A percentile compares a stretch with the other conserved stretches of the same genome.
These are phyloP conservation scores for Papilionanthe hybrid DNA, from an alignment of 116 monocot genomes.

Conservation along the genomic window DNA sequence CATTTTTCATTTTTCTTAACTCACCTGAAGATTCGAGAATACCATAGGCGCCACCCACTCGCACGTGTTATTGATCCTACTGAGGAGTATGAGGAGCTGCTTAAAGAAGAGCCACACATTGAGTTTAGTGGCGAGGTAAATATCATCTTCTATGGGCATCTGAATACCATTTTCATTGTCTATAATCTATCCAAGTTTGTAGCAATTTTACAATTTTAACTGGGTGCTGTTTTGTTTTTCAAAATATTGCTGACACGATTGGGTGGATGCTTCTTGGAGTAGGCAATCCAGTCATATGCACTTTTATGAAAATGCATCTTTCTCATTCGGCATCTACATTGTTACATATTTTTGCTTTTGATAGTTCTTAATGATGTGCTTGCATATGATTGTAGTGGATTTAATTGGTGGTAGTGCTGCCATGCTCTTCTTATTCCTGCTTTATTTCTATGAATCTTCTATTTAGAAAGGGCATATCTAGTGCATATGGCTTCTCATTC, in stretches of 20 bases:
- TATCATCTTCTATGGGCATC: background rate
- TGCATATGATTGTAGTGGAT: background rate
- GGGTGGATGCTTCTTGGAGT: background rate
- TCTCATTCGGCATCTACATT: background rate
- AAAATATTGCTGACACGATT: background rate
- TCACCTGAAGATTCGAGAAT: slow-evolving; percentile 70
- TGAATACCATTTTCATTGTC: background rate
- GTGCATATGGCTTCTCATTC: background rate
- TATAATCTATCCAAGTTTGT: background rate
- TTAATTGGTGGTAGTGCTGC: background rate
- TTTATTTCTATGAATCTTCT: background rate
- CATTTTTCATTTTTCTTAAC: slow-evolving; percentile 4
- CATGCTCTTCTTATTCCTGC: background rate
- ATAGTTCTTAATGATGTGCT: background rate
- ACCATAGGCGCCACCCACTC: slow-evolving; percentile 77
- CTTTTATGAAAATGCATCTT: background rate
- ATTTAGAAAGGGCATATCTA: background rate
- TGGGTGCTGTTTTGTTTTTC: background rate
- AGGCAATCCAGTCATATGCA: background rate
- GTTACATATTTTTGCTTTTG: background rate
- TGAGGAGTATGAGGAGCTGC: slow-evolving; percentile 73
- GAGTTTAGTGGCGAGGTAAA: slow-evolving; percentile 95
- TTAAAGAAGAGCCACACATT: slow-evolving; percentile 85
- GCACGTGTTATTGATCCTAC: slow-evolving; percentile 60
- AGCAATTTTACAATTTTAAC: background rate